These are phyloP conservation scores for Candida stauntonica DNA, from an alignment of 805 yeast genomes.

Conservation along the genomic window DNA sequence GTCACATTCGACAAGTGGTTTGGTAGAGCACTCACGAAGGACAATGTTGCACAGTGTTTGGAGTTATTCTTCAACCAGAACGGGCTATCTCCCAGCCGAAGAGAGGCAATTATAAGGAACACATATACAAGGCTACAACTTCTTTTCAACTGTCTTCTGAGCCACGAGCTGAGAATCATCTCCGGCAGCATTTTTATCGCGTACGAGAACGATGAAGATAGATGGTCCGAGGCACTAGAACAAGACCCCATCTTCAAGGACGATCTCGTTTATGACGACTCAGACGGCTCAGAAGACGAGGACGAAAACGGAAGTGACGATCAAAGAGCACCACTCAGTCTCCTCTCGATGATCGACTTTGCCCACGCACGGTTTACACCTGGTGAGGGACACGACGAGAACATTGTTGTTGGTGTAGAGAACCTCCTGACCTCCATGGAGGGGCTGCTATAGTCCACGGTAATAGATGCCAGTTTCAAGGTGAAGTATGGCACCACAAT, in stretches of 20 bases:
- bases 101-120: slow-evolving; percentile 36
- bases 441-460: background rate
- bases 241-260: slow-evolving; percentile 38
- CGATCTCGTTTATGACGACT: slow-evolving; percentile 30
- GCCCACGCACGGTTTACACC: slow-evolving; percentile 74
- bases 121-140: slow-evolving; percentile 59
- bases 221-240: slow-evolving; percentile 44
- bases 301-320: no score
- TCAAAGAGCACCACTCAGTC: slow-evolving; percentile 42
- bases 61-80: slow-evolving; percentile 40
- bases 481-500: background rate
- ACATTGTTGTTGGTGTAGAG: slow-evolving; percentile 65
- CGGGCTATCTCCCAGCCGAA: slow-evolving; percentile 29
- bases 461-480: background rate
- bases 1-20: slow-evolving; percentile 56
- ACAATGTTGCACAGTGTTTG: slow-evolving; percentile 43
- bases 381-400: slow-evolving; percentile 68
- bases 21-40: slow-evolving; percentile 56
- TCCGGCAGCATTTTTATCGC: slow-evolving; percentile 73
- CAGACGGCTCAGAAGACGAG: slow-evolving; percentile 31
- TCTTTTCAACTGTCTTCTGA: slow-evolving; percentile 59
- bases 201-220: slow-evolving; percentile 58
- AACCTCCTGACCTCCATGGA: slow-evolving; percentile 47
- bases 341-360: slow-evolving; percentile 75
- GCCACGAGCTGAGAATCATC: slow-evolving; percentile 57